These are phyloP conservation scores for Globisporangium takayamanum DNA, from an alignment of 352 stramenopile genomes.

Conservation along the genomic window DNA sequence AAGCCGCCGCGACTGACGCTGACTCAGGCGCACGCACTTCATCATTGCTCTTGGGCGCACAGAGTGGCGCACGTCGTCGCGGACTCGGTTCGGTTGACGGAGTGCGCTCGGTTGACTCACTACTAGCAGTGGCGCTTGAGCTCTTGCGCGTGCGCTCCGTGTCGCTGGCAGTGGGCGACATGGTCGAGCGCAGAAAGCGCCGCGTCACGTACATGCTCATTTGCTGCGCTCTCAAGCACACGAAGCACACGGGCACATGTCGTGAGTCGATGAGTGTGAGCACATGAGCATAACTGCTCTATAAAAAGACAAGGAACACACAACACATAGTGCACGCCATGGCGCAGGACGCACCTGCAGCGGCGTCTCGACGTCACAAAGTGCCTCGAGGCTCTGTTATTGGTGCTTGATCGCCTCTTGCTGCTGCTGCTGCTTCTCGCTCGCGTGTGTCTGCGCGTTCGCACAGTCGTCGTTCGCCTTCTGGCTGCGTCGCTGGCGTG, in stretches of 20 bases:
- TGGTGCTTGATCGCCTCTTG: not conserved
- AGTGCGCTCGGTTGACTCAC: too few relatives aligned
- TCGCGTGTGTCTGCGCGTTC: too few relatives aligned
- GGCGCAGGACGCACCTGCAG: too few relatives aligned
- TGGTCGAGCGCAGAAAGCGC: slow-evolving; percentile 51
- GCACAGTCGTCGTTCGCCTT: too few relatives aligned
- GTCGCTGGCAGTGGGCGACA: slow-evolving; percentile 9
- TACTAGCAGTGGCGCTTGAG: slow-evolving; percentile 12
- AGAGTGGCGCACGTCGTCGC: slow-evolving; percentile 2
- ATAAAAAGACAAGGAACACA: slow-evolving; percentile 12
- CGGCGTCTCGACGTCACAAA: too few relatives aligned
- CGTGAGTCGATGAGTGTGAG: too few relatives aligned
- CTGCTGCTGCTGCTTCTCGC: not conserved
- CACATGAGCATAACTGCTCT: slow-evolving; percentile 11
- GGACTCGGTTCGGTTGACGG: slow-evolving; percentile 3
- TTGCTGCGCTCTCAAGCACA: not conserved
- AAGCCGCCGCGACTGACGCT: slow-evolving; percentile 7
- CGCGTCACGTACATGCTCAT: slow-evolving; percentile 56
- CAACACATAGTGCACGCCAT: too few relatives aligned
- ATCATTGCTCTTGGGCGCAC: slow-evolving; percentile 2
- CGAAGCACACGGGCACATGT: slow-evolving; percentile 1
- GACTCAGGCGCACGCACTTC: slow-evolving; percentile 10
- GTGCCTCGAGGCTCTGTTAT: not conserved
- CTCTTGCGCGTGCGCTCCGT: not conserved
- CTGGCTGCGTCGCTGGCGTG: not conserved